Percentiles rank a stretch among this genome's conserved stretches.
phyloP scores from a whole-genome alignment of 1,284 basidiomycete species.

The Trametes versicolor region DNA sequence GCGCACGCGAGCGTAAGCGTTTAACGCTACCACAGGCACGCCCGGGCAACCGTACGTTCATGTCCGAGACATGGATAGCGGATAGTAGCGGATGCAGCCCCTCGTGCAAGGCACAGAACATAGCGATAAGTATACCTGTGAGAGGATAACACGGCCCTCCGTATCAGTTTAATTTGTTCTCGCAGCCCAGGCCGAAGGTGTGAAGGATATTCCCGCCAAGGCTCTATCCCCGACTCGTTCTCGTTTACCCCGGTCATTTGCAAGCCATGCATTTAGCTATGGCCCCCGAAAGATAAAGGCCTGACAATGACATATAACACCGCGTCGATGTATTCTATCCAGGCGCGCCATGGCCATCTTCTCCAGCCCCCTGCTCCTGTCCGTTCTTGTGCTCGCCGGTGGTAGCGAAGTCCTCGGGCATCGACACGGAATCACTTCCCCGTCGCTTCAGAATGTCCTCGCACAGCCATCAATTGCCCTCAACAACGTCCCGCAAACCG shows the following conservation, averaged over 20 bases:
- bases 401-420: neutral
- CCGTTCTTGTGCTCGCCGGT: neutral
- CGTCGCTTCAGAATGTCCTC: constrained; percentile 16
- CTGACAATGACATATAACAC: no score
- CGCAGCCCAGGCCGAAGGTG: neutral
- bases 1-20: no score
- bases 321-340: no score
- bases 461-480: constrained; percentile 15
- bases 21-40: no score
- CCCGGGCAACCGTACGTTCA: no score
- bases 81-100: neutral
- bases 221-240: no score
- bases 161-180: neutral
- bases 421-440: neutral
- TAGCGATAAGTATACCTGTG: neutral
- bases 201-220: neutral
- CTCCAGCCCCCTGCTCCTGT: neutral
- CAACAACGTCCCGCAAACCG: constrained; percentile 26
- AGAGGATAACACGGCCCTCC: neutral
- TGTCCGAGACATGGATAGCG: neutral
- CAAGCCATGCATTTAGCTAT: no score
- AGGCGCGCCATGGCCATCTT: neutral
- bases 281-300: no score
- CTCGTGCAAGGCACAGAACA: constrained; percentile 1
- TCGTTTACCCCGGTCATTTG: no score